Evolutionary conservation across 345 rosid genomes (phyloP).

Genomic region (Syzygium grande): DNA sequence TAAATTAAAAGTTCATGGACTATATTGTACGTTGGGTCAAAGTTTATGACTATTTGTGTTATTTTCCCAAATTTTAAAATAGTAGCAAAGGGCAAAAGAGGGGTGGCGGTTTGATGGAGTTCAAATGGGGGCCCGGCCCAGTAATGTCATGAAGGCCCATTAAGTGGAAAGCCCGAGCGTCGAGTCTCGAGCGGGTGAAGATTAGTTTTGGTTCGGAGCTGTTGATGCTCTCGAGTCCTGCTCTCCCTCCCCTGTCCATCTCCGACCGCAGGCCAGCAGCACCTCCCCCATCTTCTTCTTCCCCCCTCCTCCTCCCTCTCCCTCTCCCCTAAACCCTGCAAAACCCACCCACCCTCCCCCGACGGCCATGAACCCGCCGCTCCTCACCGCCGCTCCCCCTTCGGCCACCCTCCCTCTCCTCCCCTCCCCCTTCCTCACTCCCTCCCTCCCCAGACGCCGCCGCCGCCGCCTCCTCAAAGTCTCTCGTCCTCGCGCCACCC

Average conservation of each 20-base stretch:
- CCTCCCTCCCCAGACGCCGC: constrained; percentile 26
- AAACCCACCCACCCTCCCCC: not conserved
- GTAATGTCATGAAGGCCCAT: not conserved
- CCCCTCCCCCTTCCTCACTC: not conserved
- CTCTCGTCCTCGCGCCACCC: constrained; percentile 13
- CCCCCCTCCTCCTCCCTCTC: not conserved
- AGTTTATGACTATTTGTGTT: too few species aligned
- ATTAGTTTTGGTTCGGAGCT: not conserved
- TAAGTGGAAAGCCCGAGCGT: not conserved
- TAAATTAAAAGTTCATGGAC: too few species aligned
- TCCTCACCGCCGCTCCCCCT: not conserved
- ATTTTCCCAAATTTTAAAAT: too few species aligned
- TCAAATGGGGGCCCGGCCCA: not conserved
- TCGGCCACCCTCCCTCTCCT: not conserved
- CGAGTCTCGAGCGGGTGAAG: not conserved
- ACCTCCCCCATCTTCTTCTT: not conserved
- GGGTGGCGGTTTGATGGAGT: not conserved
- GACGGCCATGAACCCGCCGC: not conserved
- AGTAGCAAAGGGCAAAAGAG: not conserved
- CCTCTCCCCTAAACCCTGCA: not conserved
- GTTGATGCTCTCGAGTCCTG: not conserved
- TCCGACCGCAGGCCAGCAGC: not conserved
- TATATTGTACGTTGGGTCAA: too few species aligned
- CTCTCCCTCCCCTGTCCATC: not conserved
- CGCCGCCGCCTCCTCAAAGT: constrained; percentile 24